phyloP scores from a whole-genome alignment of 2,329 filamentous ascomycete genomes.

The Xylaria sp. region DNA sequence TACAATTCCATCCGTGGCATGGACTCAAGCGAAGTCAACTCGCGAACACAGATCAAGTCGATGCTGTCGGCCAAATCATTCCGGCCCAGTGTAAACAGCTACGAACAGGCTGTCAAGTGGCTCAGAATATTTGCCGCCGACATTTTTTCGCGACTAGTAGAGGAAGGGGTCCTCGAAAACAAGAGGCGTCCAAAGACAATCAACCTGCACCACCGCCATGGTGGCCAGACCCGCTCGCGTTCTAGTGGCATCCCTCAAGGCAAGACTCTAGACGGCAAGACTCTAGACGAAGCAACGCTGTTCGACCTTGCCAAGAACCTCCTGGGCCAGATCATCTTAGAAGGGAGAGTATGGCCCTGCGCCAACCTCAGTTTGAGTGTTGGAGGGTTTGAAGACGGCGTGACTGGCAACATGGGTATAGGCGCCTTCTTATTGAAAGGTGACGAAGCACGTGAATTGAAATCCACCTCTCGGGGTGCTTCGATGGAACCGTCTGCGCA shows the following conservation, averaged over 20 bases:
- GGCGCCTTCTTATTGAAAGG: constrained; percentile 81
- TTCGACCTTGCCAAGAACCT: constrained; percentile 77
- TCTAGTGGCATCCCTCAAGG: constrained; percentile 77
- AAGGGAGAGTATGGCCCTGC: constrained; percentile 87
- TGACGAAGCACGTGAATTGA: constrained; percentile 62
- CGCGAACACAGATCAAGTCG: constrained; percentile 90
- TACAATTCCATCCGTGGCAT: constrained; percentile 83
- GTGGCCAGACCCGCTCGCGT: constrained; percentile 72
- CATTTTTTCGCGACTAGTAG: constrained; percentile 84
- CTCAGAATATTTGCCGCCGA: constrained; percentile 89
- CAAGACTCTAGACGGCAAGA: constrained; percentile 70
- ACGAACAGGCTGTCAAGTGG: constrained; percentile 82
- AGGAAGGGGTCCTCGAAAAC: constrained; percentile 88
- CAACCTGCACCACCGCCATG: constrained; percentile 79
- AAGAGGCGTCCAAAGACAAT: constrained; percentile 84
- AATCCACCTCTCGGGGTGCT: constrained; percentile 38
- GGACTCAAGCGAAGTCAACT: constrained; percentile 85
- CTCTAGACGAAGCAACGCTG: constrained; percentile 71
- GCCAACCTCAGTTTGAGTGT: constrained; percentile 87
- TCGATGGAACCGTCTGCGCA: constrained; percentile 32
- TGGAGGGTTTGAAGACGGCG: constrained; percentile 87
- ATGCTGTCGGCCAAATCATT: constrained; percentile 98
- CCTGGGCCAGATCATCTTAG: constrained; percentile 74
- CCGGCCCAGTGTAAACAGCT: constrained; percentile 75
- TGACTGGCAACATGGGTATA: constrained; percentile 84